Evolutionary conservation across 148 eudicot genomes (phyloP).

Genomic region (Rhododendron williamsianum): DNA sequence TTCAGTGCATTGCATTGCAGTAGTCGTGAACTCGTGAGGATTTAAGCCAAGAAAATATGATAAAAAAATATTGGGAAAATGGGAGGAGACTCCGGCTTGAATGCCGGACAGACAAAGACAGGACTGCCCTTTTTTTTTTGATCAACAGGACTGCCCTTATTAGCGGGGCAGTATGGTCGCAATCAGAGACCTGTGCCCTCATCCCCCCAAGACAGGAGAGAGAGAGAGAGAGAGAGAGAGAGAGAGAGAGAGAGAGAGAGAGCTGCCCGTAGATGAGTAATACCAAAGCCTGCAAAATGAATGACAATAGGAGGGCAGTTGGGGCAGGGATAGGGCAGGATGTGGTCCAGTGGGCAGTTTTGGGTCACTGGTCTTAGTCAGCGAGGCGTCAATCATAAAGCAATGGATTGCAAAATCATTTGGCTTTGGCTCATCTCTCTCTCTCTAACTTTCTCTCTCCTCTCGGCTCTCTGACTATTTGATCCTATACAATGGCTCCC

Average conservation of each 20-base stretch:
- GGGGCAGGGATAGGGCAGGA: not conserved
- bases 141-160: constrained; percentile 32
- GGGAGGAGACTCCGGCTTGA: constrained; percentile 38
- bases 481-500: not conserved
- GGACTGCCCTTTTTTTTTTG: constrained; percentile 22
- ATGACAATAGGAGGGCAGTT: constrained; percentile 8
- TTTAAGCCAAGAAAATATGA: not conserved
- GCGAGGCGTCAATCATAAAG: constrained; percentile 70
- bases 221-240: not conserved
- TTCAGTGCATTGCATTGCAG: too few relatives aligned
- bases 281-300: constrained; percentile 21
- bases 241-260: not conserved
- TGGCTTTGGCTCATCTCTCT: constrained; percentile 16
- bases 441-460: not conserved
- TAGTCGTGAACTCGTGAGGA: too few relatives aligned
- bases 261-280: not conserved
- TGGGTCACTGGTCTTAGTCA: constrained; percentile 21
- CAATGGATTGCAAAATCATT: constrained; percentile 86
- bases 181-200: constrained; percentile 24
- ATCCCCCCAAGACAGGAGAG: not conserved
- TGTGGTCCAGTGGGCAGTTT: not conserved
- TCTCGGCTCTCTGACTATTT: too few relatives aligned
- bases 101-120: constrained; percentile 60
- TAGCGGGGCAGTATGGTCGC: constrained; percentile 37
- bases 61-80: not conserved